Evolutionary conservation across 1,139 yeast species (phyloP).

Genomic region (Pichia sp.): DNA sequence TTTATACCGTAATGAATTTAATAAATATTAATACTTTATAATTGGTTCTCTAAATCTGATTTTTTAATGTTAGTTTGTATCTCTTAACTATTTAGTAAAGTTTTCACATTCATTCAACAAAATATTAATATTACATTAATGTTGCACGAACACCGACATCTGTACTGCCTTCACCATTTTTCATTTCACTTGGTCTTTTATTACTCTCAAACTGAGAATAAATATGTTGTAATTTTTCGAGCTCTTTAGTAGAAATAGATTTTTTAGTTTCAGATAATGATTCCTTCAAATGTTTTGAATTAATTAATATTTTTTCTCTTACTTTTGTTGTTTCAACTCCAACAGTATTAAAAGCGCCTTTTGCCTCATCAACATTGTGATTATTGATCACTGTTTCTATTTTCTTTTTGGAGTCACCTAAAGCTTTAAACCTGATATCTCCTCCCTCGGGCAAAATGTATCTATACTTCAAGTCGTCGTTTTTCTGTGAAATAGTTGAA

Average conservation of each 20-base stretch:
- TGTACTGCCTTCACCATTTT: slow-evolving; percentile 73
- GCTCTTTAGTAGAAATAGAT: slow-evolving; percentile 73
- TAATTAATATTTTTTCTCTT: slow-evolving; percentile 34
- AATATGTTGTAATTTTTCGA: slow-evolving; percentile 52
- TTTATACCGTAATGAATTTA: too few relatives aligned
- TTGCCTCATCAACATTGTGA: neutral
- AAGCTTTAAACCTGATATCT: slow-evolving; percentile 4
- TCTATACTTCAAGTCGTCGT: neutral
- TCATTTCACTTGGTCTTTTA: slow-evolving; percentile 85
- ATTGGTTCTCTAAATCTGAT: too few relatives aligned
- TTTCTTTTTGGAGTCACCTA: slow-evolving; percentile 14
- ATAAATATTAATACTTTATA: too few relatives aligned
- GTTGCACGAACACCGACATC: slow-evolving; percentile 81
- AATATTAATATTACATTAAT: too few relatives aligned
- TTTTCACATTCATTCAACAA: too few relatives aligned
- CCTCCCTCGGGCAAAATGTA: neutral
- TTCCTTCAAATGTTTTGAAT: slow-evolving; percentile 49
- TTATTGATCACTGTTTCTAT: neutral
- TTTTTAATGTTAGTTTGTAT: too few relatives aligned
- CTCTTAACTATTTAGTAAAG: too few relatives aligned
- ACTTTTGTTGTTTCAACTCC: neutral
- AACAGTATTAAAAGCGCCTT: neutral
- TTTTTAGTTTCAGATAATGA: slow-evolving; percentile 78
- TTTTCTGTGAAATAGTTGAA: slow-evolving; percentile 23
- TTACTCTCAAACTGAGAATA: slow-evolving; percentile 64